A percentile compares a stretch with the other conserved stretches of the same genome.
Evolutionary conservation across 164 flowering plant species (phyloP).

Genomic region (Nelumbo lutea): DNA sequence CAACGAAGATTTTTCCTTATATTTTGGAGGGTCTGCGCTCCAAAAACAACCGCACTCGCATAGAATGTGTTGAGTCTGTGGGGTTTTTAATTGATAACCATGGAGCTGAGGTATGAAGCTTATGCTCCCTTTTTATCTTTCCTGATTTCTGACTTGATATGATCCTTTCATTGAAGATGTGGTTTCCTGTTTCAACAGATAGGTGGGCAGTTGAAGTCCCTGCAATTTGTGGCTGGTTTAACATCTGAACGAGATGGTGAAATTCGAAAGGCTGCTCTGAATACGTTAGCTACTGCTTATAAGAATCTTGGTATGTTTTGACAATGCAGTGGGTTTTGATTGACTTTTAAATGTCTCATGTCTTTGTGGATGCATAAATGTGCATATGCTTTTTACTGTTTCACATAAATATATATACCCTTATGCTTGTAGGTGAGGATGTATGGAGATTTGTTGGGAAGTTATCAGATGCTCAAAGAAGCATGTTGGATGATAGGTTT

Average conservation of each 20-base stretch:
- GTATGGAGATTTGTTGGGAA: conserved; percentile 96
- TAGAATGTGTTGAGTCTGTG: conserved; percentile 84
- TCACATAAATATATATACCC: background rate
- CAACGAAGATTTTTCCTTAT: conserved; percentile 71
- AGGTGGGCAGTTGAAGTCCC: conserved; percentile 73
- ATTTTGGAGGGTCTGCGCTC: conserved; percentile 94
- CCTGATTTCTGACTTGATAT: background rate
- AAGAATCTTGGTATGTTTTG: conserved; percentile 74
- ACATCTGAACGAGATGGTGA: conserved; percentile 98
- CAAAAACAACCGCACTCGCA: conserved; percentile 86
- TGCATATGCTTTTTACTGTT: background rate
- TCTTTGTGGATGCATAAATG: no score
- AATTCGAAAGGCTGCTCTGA: conserved; percentile 89
- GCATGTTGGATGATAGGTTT: conserved; percentile 98
- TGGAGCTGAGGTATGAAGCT: conserved; percentile 63
- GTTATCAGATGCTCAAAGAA: conserved; percentile 91
- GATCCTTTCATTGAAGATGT: background rate
- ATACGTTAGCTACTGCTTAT: conserved; percentile 85
- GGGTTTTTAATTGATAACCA: conserved; percentile 80
- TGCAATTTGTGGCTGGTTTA: conserved; percentile 93
- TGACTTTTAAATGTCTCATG: no score
- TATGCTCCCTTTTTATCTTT: background rate
- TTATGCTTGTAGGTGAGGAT: conserved; percentile 63
- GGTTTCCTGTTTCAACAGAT: conserved; percentile 38
- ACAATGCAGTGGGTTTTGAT: background rate